Evolutionary conservation across 2,329 filamentous ascomycete species (phyloP).

Genomic region (Macrophomina pseudophaseolina): DNA sequence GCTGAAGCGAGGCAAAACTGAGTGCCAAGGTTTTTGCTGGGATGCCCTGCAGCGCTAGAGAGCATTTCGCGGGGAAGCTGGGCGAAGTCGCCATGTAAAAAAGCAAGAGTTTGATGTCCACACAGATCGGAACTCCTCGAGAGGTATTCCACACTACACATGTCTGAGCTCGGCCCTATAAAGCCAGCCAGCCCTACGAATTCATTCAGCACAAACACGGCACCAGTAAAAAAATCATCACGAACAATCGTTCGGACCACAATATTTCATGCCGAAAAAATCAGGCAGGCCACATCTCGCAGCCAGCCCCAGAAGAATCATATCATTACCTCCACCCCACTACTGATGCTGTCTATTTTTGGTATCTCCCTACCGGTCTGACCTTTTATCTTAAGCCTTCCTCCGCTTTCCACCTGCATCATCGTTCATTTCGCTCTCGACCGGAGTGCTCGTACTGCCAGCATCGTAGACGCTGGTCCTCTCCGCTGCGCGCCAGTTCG

Average conservation of each 20-base stretch:
- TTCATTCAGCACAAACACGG: too few relatives aligned
- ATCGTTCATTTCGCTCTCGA: constrained; percentile 34
- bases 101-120: too few relatives aligned
- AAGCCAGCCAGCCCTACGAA: too few relatives aligned
- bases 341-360: neutral
- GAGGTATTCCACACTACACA: too few relatives aligned
- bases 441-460: constrained; percentile 31
- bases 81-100: too few relatives aligned
- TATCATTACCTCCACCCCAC: neutral
- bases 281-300: neutral
- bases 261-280: neutral
- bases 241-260: neutral
- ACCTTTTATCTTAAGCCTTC: neutral
- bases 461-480: constrained; percentile 31
- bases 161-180: too few relatives aligned
- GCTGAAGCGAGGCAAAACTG: too few relatives aligned
- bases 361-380: neutral
- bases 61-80: too few relatives aligned
- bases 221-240: neutral
- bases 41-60: too few relatives aligned
- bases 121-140: too few relatives aligned
- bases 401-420: constrained; percentile 20
- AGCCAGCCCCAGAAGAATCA: neutral
- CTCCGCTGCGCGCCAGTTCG: constrained; percentile 76
- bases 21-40: too few relatives aligned